Conservation (phyloP, 2,329 filamentous ascomycete genomes). For the Fusarium beomiforme region DNA sequence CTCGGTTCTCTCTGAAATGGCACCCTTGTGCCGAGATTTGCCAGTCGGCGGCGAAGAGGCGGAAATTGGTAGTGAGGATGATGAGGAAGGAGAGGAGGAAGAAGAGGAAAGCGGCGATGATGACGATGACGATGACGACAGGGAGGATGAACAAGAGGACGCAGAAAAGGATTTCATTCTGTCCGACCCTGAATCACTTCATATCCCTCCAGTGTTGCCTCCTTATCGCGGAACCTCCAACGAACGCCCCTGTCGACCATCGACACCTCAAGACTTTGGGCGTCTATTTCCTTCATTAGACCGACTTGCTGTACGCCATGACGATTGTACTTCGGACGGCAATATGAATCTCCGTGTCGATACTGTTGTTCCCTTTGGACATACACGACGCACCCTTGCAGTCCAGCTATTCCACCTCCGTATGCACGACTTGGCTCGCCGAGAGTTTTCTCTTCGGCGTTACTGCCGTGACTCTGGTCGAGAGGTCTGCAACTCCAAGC, state of each 20-base stretch:
- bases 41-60: conserved; percentile 38
- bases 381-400: conserved; percentile 71
- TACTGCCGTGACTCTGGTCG: conserved; percentile 94
- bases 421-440: conserved; percentile 88
- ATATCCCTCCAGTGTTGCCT: conserved; percentile 63
- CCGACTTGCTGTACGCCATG: conserved; percentile 84
- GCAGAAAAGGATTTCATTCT: conserved; percentile 41
- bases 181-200: conserved; percentile 42
- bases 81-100: conserved; percentile 33
- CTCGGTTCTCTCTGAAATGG: conserved; percentile 66
- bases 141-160: conserved; percentile 41
- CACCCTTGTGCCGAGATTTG: conserved; percentile 38
- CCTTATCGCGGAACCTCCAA: conserved; percentile 67
- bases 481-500: conserved; percentile 87
- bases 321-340: conserved; percentile 88
- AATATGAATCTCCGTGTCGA: conserved; percentile 97
- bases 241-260: conserved; percentile 74
- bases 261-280: conserved; percentile 84
- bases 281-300: conserved; percentile 87
- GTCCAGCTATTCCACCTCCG: conserved; percentile 88
- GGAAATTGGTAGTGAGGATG: conserved; percentile 34
- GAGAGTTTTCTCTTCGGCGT: conserved; percentile 89
- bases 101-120: conserved; percentile 35
- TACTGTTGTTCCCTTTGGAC: conserved; percentile 71
- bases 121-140: conserved; percentile 50